Percentiles rank a stretch among this genome's conserved stretches.
phyloP scores from a whole-genome alignment of 2,329 filamentous ascomycete species.

The Xylariales sp. region DNA sequence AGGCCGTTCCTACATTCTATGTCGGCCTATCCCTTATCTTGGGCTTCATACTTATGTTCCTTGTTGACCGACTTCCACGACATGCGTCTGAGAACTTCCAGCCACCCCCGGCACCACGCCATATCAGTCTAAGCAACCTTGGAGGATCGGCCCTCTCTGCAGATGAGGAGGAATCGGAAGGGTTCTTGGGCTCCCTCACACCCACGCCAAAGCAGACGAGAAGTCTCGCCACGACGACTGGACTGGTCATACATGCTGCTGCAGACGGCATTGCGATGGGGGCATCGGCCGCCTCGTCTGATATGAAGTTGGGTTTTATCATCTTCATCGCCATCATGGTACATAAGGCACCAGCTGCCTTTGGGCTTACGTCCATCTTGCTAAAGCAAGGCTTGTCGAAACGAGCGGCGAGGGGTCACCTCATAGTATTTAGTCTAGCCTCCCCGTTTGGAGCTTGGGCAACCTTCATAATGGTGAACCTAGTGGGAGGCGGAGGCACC shows the following conservation, averaged over 20 bases:
- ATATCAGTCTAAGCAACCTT: slow-evolving; percentile 85
- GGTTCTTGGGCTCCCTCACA: slow-evolving; percentile 54
- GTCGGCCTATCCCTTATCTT: slow-evolving; percentile 82
- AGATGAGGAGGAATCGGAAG: slow-evolving; percentile 52
- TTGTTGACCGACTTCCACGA: slow-evolving; percentile 80
- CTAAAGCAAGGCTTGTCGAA: slow-evolving; percentile 89
- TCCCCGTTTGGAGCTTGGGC: slow-evolving; percentile 79
- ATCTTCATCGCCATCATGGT: slow-evolving; percentile 97
- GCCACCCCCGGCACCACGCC: slow-evolving; percentile 63
- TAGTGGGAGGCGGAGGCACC: slow-evolving; percentile 58
- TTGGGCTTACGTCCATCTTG: slow-evolving; percentile 85
- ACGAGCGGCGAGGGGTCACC: slow-evolving; percentile 74
- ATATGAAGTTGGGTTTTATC: slow-evolving; percentile 76
- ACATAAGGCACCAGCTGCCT: slow-evolving; percentile 93
- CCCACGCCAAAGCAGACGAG: slow-evolving; percentile 55
- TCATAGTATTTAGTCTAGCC: slow-evolving; percentile 87
- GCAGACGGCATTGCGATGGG: slow-evolving; percentile 96
- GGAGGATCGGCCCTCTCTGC: slow-evolving; percentile 44
- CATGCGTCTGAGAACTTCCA: slow-evolving; percentile 64
- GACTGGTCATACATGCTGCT: slow-evolving; percentile 91
- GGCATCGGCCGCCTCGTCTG: slow-evolving; percentile 72
- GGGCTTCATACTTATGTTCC: slow-evolving; percentile 94
- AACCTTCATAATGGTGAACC: slow-evolving; percentile 75
- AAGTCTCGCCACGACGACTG: slow-evolving; percentile 78
- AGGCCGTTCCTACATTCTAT: slow-evolving; percentile 59